These are phyloP conservation scores for Aspergillus mulundensis DNA, from an alignment of 495 filamentous ascomycete genomes.

Conservation along the genomic window DNA sequence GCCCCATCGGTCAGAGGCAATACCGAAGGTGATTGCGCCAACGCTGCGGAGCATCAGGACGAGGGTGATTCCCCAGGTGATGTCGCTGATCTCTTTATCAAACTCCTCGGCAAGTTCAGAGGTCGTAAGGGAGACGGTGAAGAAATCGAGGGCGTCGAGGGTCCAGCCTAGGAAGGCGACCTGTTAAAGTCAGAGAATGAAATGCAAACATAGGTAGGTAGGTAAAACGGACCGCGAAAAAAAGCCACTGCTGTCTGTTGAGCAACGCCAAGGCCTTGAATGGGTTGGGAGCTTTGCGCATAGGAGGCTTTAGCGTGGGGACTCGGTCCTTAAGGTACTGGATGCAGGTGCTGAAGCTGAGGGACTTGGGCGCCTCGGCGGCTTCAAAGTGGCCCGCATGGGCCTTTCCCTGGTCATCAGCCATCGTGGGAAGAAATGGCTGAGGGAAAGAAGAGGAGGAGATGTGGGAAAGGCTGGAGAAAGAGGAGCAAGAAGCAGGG, in stretches of 20 bases:
- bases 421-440: slow-evolving; percentile 4
- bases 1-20: slow-evolving; percentile 77
- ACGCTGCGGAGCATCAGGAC: slow-evolving; percentile 77
- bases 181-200: slow-evolving; percentile 17
- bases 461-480: background rate
- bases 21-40: slow-evolving; percentile 69
- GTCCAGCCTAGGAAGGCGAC: slow-evolving; percentile 70
- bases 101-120: slow-evolving; percentile 63
- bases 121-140: slow-evolving; percentile 78
- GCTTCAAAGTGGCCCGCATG: slow-evolving; percentile 13
- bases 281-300: slow-evolving; percentile 76
- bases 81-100: slow-evolving; percentile 62
- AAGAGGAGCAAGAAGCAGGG: background rate
- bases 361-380: slow-evolving; percentile 34
- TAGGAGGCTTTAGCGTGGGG: slow-evolving; percentile 68
- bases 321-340: slow-evolving; percentile 68
- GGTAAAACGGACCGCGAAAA: slow-evolving; percentile 54
- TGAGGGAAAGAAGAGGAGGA: background rate
- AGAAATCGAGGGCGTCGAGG: slow-evolving; percentile 91
- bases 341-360: slow-evolving; percentile 41
- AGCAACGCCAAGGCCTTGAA: slow-evolving; percentile 66
- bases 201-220: background rate
- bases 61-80: slow-evolving; percentile 88
- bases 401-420: slow-evolving; percentile 7
- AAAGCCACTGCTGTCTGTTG: slow-evolving; percentile 76